Evolutionary conservation across 495 filamentous ascomycete species (phyloP).

Genomic region (Aspergillus panamensis): DNA sequence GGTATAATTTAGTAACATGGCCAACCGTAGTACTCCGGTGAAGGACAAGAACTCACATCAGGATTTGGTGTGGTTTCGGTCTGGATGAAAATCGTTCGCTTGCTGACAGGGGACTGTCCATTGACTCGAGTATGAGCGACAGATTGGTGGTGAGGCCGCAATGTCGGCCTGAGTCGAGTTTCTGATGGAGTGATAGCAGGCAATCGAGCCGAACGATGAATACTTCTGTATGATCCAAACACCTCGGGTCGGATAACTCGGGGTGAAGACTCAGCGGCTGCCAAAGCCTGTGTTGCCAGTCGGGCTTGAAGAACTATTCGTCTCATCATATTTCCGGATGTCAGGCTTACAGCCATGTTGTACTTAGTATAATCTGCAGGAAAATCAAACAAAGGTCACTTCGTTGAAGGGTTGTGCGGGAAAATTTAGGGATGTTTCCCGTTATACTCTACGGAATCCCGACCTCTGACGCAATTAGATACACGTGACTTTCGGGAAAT

Average conservation of each 20-base stretch:
- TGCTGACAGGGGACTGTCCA: constrained; percentile 37
- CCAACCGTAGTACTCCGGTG: background rate
- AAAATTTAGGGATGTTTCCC: background rate
- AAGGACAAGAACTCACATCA: constrained; percentile 54
- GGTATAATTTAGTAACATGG: too few relatives aligned
- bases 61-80: constrained; percentile 90
- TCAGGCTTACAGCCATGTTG: constrained; percentile 35
- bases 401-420: constrained; percentile 11
- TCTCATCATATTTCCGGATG: constrained; percentile 36
- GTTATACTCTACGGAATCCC: background rate
- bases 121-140: constrained; percentile 29
- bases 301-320: constrained; percentile 31
- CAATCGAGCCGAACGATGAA: constrained; percentile 40
- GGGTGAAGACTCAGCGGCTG: constrained; percentile 25
- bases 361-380: background rate
- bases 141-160: constrained; percentile 48
- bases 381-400: background rate
- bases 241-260: constrained; percentile 28
- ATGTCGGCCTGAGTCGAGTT: constrained; percentile 42
- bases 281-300: constrained; percentile 26
- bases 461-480: constrained; percentile 42
- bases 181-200: constrained; percentile 51
- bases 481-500: constrained; percentile 31
- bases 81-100: constrained; percentile 93
- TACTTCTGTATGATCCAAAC: constrained; percentile 33